Conservation (phyloP, 495 filamentous ascomycete species). For the Podospora conica region DNA sequence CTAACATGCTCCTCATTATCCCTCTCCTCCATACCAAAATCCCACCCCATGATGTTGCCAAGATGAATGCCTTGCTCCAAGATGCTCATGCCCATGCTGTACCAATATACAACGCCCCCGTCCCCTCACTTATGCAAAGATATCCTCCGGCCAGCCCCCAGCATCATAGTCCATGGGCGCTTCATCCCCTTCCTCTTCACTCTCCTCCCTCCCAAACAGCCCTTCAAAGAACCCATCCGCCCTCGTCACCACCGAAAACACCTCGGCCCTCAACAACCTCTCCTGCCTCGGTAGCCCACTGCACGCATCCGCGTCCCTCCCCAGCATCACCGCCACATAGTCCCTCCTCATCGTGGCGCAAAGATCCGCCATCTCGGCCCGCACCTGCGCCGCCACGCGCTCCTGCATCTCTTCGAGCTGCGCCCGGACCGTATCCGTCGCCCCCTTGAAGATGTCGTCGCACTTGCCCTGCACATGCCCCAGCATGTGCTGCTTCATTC, state of each 20-base stretch:
- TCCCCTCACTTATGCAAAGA: background rate
- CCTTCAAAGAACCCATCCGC: background rate
- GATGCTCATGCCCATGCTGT: background rate
- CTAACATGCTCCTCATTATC: background rate
- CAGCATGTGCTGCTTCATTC: constrained; percentile 53
- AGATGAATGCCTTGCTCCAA: background rate
- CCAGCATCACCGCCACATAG: constrained; percentile 30
- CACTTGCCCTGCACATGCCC: constrained; percentile 40
- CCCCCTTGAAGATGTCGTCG: constrained; percentile 46
- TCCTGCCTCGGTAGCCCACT: constrained; percentile 13
- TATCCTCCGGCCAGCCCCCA: background rate
- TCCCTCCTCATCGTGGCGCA: constrained; percentile 40
- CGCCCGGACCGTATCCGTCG: constrained; percentile 37
- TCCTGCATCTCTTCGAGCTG: constrained; percentile 35
- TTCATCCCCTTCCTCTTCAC: no score
- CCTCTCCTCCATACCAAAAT: background rate
- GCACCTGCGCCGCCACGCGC: constrained; percentile 31
- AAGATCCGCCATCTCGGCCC: constrained; percentile 35
- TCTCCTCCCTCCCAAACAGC: background rate
- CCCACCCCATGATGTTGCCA: background rate
- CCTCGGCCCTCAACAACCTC: constrained; percentile 17
- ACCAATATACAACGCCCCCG: background rate
- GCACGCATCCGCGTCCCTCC: constrained; percentile 1
- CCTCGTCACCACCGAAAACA: constrained; percentile 11
- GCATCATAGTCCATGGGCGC: background rate